A percentile compares a stretch with the other conserved stretches of the same genome.
Conservation (phyloP, 768 basidiomycete species). For the Amanita muscaria region DNA sequence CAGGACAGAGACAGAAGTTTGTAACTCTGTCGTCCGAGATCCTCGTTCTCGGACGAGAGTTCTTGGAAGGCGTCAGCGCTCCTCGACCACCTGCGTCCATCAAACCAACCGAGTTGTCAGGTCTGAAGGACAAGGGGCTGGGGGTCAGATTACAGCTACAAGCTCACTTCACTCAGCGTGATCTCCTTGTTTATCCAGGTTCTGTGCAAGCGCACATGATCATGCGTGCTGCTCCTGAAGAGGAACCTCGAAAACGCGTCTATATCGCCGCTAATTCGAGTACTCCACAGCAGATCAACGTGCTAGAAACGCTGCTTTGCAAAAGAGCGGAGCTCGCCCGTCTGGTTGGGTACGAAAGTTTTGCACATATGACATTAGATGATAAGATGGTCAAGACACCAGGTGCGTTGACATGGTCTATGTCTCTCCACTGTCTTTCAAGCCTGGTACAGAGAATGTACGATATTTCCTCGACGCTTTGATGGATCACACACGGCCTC, state of each 20-base stretch:
- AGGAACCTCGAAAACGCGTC: conserved; percentile 72
- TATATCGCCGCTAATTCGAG: conserved; percentile 80
- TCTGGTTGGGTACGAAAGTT: conserved; percentile 80
- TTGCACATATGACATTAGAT: conserved; percentile 75
- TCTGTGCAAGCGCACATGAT: conserved; percentile 92
- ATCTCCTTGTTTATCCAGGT: conserved; percentile 74
- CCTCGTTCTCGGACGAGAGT: conserved; percentile 77
- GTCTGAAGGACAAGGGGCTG: conserved; percentile 71
- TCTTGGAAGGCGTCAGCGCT: conserved; percentile 59
- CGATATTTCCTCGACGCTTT: conserved; percentile 76
- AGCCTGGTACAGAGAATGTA: conserved; percentile 59
- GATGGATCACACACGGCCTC: conserved; percentile 70
- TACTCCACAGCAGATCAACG: conserved; percentile 62
- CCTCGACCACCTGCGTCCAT: conserved; percentile 61
- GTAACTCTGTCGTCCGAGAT: conserved; percentile 88
- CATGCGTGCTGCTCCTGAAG: conserved; percentile 78
- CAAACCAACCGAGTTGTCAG: conserved; percentile 58
- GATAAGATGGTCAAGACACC: conserved; percentile 99
- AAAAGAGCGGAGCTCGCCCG: conserved; percentile 77
- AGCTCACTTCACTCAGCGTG: conserved; percentile 67
- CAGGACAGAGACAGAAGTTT: conserved; percentile 67
- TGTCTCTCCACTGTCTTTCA: background rate
- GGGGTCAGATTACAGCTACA: conserved; percentile 66
- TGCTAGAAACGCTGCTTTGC: conserved; percentile 66
- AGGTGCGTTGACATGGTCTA: conserved; percentile 34